Evolutionary conservation across 2,329 filamentous ascomycete species (phyloP), one percentile per base, ranked within the genome.

Genomic region (Hymenoscyphus fraxineus): DNA sequence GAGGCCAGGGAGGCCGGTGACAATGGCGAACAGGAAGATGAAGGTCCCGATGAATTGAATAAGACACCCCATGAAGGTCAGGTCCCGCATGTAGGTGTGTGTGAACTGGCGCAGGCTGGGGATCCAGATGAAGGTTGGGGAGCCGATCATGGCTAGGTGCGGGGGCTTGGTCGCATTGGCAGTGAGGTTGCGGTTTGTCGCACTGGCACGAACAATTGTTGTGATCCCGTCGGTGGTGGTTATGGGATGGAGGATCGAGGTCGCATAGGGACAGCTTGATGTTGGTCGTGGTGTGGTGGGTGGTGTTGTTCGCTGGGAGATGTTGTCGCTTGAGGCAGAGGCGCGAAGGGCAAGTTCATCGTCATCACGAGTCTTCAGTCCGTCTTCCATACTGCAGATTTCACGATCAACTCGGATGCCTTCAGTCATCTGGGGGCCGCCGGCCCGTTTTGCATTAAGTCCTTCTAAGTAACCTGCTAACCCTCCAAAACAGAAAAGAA

Each of bases 11-110:
- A 72, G 58, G 16, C 63, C 59, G 4, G 69, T 69, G 9, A 70
- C 59, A 31, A 65, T 63, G 6, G 67, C 68, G 41, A 70, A 59
- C 57, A 68, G 62, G 59, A 73, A 72, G 58, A 71, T 62, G 32
- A 67, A 61, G 13, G 68, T 65, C 12, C 68, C 69, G 15, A 70
- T 61, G 54, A 66, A 68, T 56, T 66, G 64, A n/a, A 66, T 65
- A 12, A 66, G 12, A 9, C 60, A 60, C 1, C 66, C 59, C n/a
- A 62, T 22, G 63, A 68, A 70, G 51, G 15, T 38, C 1, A 68
- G 31, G 39, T 68, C 66, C 40, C 32, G 58, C 13, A 58, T 27
- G 64, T 67, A 70, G 12, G 44, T 56, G 10, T 54, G 54, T 59
- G 22, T 56, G 16, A 67, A 61, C 58, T 70, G 67, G 1, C 57